These are phyloP conservation scores for Otatea glauca DNA, from an alignment of 176 grass and related monocot genomes.

Conservation along the genomic window DNA sequence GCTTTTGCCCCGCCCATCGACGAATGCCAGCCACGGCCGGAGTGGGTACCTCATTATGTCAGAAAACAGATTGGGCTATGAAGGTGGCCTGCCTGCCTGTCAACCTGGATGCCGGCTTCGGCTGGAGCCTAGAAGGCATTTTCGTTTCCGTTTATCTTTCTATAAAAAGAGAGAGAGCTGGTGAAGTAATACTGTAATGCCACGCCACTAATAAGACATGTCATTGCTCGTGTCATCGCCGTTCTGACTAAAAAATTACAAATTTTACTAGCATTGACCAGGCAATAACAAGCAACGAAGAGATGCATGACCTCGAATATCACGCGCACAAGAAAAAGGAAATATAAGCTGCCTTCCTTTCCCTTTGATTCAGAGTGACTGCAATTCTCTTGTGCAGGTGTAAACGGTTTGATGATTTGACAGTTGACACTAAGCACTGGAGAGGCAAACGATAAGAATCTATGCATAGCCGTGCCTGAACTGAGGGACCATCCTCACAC, in stretches of 20 bases:
- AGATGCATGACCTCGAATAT: neutral
- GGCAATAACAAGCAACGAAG: neutral
- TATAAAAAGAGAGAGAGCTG: too few species aligned
- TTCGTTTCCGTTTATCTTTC: neutral
- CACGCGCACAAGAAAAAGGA: neutral
- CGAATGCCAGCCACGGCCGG: neutral
- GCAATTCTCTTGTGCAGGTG: neutral
- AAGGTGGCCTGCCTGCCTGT: neutral
- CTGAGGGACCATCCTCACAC: constrained; percentile 6
- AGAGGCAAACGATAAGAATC: neutral
- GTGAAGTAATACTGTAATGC: too few species aligned
- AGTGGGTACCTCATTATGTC: neutral
- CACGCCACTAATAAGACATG: too few species aligned
- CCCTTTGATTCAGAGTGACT: neutral
- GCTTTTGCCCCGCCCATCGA: too few species aligned
- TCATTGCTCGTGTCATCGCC: too few species aligned
- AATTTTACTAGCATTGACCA: neutral
- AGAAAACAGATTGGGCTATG: too few species aligned
- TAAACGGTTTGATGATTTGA: neutral
- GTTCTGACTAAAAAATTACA: neutral
- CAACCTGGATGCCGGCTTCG: neutral
- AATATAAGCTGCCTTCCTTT: neutral
- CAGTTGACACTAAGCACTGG: neutral
- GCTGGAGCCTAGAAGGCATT: neutral
- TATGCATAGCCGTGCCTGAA: constrained; percentile 18